Percentiles rank a stretch among this genome's conserved stretches.
Conservation (phyloP, 495 filamentous ascomycete species). For the Daldinia concentrica region DNA sequence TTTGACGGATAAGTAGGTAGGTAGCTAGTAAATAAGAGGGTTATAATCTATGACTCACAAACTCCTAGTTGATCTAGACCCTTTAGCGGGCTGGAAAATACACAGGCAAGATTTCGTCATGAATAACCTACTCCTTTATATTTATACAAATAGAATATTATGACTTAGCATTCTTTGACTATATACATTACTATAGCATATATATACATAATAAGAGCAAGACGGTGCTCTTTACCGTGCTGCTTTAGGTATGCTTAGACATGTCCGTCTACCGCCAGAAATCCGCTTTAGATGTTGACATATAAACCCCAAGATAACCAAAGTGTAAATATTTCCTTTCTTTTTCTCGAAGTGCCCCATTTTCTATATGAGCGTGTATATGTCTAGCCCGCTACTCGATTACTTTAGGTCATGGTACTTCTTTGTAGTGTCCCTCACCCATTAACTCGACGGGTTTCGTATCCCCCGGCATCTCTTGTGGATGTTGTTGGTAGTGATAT, state of each 20-base stretch:
- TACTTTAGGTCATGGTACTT: slow-evolving; percentile 26
- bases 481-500: slow-evolving; percentile 16
- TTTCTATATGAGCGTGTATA: neutral
- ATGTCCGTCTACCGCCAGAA: neutral
- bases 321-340: neutral
- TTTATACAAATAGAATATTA: neutral
- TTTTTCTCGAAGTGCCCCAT: neutral
- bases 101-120: neutral
- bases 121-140: neutral
- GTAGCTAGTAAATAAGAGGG: too few species aligned
- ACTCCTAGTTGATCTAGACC: neutral
- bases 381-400: neutral
- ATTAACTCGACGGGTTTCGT: slow-evolving; percentile 36
- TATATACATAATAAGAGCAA: neutral
- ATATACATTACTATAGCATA: neutral
- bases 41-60: too few species aligned
- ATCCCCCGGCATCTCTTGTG: slow-evolving; percentile 34
- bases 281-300: neutral
- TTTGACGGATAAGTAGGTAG: too few species aligned
- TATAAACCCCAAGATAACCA: neutral
- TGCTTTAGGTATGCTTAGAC: neutral
- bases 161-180: neutral
- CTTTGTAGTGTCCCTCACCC: slow-evolving; percentile 42
- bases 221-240: neutral
- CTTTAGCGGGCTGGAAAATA: neutral